These are phyloP conservation scores for Fraxinus americana DNA, from an alignment of 257 asterid genomes.

Conservation along the genomic window DNA sequence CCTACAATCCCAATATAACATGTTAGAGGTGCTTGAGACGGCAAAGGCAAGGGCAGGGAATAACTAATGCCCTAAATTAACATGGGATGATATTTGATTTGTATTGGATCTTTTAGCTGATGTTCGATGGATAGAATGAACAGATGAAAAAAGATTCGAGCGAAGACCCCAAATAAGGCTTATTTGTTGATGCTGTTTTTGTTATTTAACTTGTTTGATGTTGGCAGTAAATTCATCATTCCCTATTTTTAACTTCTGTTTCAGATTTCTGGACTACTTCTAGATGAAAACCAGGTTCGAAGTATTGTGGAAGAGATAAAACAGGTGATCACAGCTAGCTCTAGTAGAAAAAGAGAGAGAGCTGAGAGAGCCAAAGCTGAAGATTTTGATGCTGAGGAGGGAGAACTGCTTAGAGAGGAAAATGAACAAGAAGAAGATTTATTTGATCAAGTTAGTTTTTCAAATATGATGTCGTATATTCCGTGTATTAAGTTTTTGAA, in stretches of 20 bases:
- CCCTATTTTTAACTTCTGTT: conserved; percentile 21
- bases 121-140: not conserved
- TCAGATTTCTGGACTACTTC: conserved; percentile 84
- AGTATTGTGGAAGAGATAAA: conserved; percentile 93
- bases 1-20: not conserved
- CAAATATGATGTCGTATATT: conserved; percentile 3
- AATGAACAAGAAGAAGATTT: conserved; percentile 99
- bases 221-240: conserved; percentile 8
- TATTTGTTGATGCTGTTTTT: not conserved
- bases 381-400: conserved; percentile 98
- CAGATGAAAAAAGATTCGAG: not conserved
- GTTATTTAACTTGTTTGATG: conserved; percentile 5
- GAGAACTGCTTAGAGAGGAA: conserved; percentile 92
- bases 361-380: conserved; percentile 95
- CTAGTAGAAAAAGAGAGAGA: conserved; percentile 81
- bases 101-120: not conserved
- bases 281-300: conserved; percentile 90
- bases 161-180: not conserved
- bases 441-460: conserved; percentile 80
- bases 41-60: not conserved
- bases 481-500: conserved; percentile 13
- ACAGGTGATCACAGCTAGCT: conserved; percentile 89
- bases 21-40: not conserved
- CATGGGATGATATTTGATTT: not conserved
- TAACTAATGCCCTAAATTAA: not conserved